Conservation (phyloP, 257 asterid genomes). For the Plantago elongata region DNA sequence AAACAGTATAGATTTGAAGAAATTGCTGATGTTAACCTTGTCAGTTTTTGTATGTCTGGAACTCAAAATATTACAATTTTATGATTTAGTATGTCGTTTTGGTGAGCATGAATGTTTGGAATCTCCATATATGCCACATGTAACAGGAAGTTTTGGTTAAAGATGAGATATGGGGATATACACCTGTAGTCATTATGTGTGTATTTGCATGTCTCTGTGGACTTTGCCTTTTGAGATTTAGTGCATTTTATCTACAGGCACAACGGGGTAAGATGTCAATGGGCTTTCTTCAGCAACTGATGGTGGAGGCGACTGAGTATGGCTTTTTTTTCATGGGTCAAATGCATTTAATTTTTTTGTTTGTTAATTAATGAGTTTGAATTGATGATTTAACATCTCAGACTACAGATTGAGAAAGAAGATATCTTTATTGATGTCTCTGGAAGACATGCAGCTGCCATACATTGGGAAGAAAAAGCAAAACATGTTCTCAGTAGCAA, state of each 20-base stretch:
- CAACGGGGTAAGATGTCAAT: constrained; percentile 51
- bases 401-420: constrained; percentile 81
- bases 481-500: constrained; percentile 40
- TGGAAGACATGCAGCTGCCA: constrained; percentile 38
- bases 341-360: constrained; percentile 4
- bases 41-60: too few relatives aligned
- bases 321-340: constrained; percentile 28
- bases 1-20: too few relatives aligned
- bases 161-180: neutral
- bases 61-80: too few relatives aligned
- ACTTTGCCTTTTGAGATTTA: constrained; percentile 6
- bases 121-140: too few relatives aligned
- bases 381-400: constrained; percentile 40
- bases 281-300: constrained; percentile 54
- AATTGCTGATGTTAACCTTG: too few relatives aligned
- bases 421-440: constrained; percentile 58
- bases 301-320: constrained; percentile 63
- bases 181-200: neutral
- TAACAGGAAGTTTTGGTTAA: neutral
- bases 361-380: constrained; percentile 22
- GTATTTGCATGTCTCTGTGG: neutral
- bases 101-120: constrained; percentile 2
- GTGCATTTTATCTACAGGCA: constrained; percentile 42
- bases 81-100: neutral
- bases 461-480: constrained; percentile 70